Evolutionary conservation across 192 early-diverging fungal species (phyloP), one percentile per base, ranked within the genome.

Genomic region (Podila clonocystis): DNA sequence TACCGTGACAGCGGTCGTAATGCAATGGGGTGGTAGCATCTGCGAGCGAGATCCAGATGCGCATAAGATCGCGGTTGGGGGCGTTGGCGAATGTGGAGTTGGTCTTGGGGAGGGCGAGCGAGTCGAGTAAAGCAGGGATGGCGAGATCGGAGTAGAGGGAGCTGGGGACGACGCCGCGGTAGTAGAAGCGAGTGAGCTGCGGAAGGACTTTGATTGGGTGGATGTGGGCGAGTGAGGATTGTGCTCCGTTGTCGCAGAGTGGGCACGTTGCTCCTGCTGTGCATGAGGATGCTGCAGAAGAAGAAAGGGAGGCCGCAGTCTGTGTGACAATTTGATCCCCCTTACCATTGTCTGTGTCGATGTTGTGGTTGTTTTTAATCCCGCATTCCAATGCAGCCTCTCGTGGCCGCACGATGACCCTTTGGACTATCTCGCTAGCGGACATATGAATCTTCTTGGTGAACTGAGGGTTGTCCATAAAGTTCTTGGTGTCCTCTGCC

Each of bases 1-100:
- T 65, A 6, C 87, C 87, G 60, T 89, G 87, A 62, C 87, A 89
- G 9, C 82, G 55, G 60, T 89, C 87, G 61, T 89, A 89, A 50
- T 89, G 87, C 17, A 89, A 58, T 9, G 87, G 87, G 1, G 87
- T 89, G 8, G 85, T 77, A 19, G 84, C 78, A 1, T 84, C 87
- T 0, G 84, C 64, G 2, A 77, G 72, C 0, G 77, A 82, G 13
- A 85, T 64, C 87, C 87, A 89, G 26, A 85, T 63, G 31, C 85
- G 76, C 65, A 84, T 82, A 1, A 88, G 78, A 19, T 70, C 63
- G 29, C 70, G 65, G 38, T 86, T 86, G 2, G 75, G 62, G 15
- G 65, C 49, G 4, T 50, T 69, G 3, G 75, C 65, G 5, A 68
- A 67, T 2, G 63, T 7, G 2, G 75, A 67, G 4, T 65, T 41